These are phyloP conservation scores for Acacia acuminata DNA, from an alignment of 306 rosid species.

Conservation along the genomic window DNA sequence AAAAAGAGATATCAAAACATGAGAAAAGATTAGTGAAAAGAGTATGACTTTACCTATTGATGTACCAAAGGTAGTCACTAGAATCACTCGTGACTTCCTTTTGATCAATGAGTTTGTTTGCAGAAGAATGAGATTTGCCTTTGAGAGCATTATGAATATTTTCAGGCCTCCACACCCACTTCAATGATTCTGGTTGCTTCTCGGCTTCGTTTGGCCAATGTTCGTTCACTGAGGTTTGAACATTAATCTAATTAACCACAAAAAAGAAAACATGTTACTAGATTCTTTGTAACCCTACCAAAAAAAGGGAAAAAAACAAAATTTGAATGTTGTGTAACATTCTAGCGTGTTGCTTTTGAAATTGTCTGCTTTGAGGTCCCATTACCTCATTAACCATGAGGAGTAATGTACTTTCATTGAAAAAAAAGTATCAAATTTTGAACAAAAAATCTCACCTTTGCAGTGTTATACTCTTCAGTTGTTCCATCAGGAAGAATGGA, in stretches of 20 bases:
- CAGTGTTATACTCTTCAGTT: constrained; percentile 53
- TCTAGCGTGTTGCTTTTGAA: fast-evolving
- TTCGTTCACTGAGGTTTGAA: constrained; percentile 54
- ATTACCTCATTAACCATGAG: no score
- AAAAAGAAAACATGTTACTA: neutral
- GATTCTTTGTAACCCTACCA: neutral
- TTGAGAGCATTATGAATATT: constrained; percentile 28
- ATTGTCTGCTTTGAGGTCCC: no score
- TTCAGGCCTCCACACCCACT: constrained; percentile 64
- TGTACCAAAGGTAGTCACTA: constrained; percentile 67
- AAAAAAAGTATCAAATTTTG: no score
- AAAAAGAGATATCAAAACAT: no score
- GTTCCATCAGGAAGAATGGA: constrained; percentile 55
- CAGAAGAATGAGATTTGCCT: constrained; percentile 29
- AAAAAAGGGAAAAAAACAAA: no score
- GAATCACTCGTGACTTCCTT: constrained; percentile 44
- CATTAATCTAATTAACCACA: constrained; percentile 40
- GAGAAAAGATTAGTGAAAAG: no score
- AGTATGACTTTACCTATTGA: constrained; percentile 44
- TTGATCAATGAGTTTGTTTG: constrained; percentile 43
- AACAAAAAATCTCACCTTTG: constrained; percentile 28
- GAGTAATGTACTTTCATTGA: no score
- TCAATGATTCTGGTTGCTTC: constrained; percentile 41
- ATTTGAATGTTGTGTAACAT: no score
- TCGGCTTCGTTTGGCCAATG: constrained; percentile 42